Percentiles rank a stretch among this genome's conserved stretches.
These are phyloP conservation scores for Syncephalis plumigaleata DNA, from an alignment of 371 early-diverging fungal species.

Conservation along the genomic window DNA sequence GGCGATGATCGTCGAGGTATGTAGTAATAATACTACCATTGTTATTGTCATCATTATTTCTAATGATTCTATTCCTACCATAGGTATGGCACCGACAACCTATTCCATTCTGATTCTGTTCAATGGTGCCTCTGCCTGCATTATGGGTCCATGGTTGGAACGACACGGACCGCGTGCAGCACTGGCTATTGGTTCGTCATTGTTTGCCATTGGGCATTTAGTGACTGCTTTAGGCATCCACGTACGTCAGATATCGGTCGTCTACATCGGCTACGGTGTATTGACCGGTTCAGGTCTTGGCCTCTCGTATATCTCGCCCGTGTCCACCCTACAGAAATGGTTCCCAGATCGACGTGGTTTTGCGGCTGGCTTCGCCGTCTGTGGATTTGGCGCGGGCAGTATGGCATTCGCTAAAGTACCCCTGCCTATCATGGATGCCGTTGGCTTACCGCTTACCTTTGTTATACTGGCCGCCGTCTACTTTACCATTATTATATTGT, in stretches of 20 bases:
- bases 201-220: slow-evolving; percentile 37
- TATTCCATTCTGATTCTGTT: slow-evolving; percentile 50
- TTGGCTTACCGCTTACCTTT: slow-evolving; percentile 30
- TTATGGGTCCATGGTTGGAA: slow-evolving; percentile 50
- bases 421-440: slow-evolving; percentile 21
- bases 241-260: slow-evolving; percentile 26
- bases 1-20: slow-evolving; percentile 6
- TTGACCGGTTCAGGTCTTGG: slow-evolving; percentile 42
- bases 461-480: slow-evolving; percentile 19
- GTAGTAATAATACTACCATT: too few relatives aligned
- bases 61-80: too few relatives aligned
- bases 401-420: slow-evolving; percentile 40
- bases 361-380: slow-evolving; percentile 39
- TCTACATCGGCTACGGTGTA: slow-evolving; percentile 44
- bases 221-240: slow-evolving; percentile 34
- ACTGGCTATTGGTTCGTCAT: slow-evolving; percentile 21
- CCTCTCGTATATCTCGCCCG: slow-evolving; percentile 40
- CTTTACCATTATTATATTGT: slow-evolving; percentile 22
- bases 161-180: slow-evolving; percentile 35
- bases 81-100: slow-evolving; percentile 27
- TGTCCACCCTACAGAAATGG: slow-evolving; percentile 36
- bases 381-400: slow-evolving; percentile 49
- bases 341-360: slow-evolving; percentile 33
- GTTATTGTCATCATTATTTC: too few relatives aligned
- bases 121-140: slow-evolving; percentile 35